Evolutionary conservation across 768 basidiomycete genomes (phyloP).

Genomic region (Boletus vinaceobasis): DNA sequence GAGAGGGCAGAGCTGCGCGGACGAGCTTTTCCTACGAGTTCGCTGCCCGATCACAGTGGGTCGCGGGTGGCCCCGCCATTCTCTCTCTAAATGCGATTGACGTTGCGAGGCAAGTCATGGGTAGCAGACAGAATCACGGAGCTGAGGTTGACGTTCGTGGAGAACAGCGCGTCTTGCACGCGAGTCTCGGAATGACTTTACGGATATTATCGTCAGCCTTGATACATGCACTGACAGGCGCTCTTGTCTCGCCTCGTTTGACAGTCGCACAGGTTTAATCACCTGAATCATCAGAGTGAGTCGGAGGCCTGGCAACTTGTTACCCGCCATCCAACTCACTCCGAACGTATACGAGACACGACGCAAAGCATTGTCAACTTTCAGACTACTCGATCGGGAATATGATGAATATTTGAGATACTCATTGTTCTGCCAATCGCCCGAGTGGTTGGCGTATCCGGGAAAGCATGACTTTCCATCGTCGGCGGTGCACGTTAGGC

Average conservation of each 20-base stretch:
- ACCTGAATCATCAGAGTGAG: too few species aligned
- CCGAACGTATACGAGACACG: not conserved
- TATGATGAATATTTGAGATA: too few species aligned
- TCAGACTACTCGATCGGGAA: too few species aligned
- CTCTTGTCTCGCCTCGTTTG: too few species aligned
- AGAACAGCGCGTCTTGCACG: not conserved
- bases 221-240: too few species aligned
- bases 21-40: not conserved
- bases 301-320: too few species aligned
- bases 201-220: too few species aligned
- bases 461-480: not conserved
- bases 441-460: not conserved
- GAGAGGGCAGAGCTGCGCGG: not conserved
- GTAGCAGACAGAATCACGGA: too few species aligned
- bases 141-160: not conserved
- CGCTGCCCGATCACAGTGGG: not conserved
- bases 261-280: not conserved
- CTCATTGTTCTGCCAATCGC: not conserved
- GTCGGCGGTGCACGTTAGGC: not conserved
- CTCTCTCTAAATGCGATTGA: not conserved
- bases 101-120: too few species aligned
- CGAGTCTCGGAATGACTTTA: not conserved
- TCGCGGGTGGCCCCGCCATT: not conserved
- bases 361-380: too few species aligned
- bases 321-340: not conserved